A percentile compares a stretch with the other conserved stretches of the same genome.
phyloP scores from a whole-genome alignment of 1,284 basidiomycete genomes.

The Cystobasidiaceae sp. region DNA sequence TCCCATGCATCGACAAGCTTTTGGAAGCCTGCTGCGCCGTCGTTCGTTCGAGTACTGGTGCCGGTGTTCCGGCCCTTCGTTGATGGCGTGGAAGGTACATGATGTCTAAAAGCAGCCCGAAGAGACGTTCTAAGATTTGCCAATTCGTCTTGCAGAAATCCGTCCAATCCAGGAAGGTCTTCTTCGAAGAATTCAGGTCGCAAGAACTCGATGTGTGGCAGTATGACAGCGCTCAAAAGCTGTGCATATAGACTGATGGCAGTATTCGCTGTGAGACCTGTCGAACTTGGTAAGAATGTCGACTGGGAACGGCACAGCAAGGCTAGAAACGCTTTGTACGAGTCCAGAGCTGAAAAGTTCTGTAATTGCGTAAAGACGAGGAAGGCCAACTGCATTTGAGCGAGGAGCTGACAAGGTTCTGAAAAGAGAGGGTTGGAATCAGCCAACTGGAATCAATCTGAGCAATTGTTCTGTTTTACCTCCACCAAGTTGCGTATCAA shows the following conservation, averaged over 20 bases:
- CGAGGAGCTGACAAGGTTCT: constrained; percentile 47
- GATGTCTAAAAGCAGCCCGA: constrained; percentile 11
- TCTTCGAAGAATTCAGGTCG: constrained; percentile 46
- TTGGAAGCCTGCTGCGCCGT: constrained; percentile 18
- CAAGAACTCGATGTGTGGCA: constrained; percentile 45
- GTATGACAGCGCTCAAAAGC: constrained; percentile 42
- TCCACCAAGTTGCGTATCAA: constrained; percentile 40
- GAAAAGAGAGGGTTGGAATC: too few relatives aligned
- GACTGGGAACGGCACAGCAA: constrained; percentile 42
- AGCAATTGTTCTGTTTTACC: constrained; percentile 41
- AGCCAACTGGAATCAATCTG: background rate
- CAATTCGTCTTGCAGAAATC: constrained; percentile 46
- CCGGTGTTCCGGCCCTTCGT: too few relatives aligned
- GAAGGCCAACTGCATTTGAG: constrained; percentile 49
- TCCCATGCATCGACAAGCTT: constrained; percentile 35
- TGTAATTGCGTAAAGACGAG: constrained; percentile 49
- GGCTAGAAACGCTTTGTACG: constrained; percentile 48
- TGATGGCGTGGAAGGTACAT: too few relatives aligned
- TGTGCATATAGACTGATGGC: constrained; percentile 12
- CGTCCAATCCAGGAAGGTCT: constrained; percentile 49
- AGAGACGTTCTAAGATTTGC: constrained; percentile 39
- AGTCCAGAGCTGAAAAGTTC: constrained; percentile 47
- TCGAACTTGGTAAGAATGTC: constrained; percentile 33
- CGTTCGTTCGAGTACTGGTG: too few relatives aligned
- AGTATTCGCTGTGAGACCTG: background rate